phyloP scores from a whole-genome alignment of 139 green algal genomes.

The Limnomonas spitsbergensis region DNA sequence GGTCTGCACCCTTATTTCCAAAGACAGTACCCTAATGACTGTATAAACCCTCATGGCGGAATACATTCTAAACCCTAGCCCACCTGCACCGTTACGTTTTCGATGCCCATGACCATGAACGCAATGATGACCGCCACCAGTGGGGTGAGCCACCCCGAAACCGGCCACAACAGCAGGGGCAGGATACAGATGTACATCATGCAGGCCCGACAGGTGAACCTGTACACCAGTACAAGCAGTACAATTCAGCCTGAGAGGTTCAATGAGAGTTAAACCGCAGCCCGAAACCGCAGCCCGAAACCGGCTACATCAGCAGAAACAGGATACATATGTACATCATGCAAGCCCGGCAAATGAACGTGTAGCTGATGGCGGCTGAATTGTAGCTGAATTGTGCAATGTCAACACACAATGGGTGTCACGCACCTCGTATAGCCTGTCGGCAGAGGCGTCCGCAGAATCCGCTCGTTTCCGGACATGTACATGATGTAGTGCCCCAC shows the following conservation, averaged over 20 bases:
- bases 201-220: not conserved
- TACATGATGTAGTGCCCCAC: not conserved
- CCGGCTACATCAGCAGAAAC: not conserved
- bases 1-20: no score
- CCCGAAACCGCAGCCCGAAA: no score
- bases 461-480: not conserved
- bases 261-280: no score
- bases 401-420: no score
- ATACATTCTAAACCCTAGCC: no score
- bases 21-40: no score
- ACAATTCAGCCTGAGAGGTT: no score
- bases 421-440: not conserved
- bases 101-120: not conserved
- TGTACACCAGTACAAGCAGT: no score
- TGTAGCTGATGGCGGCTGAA: no score
- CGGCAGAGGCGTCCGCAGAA: not conserved
- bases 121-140: not conserved
- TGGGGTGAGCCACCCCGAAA: not conserved
- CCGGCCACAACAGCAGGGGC: not conserved
- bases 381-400: no score
- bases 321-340: constrained; percentile 3
- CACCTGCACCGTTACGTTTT: not conserved
- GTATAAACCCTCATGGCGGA: no score
- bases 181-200: constrained; percentile 5
- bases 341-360: not conserved